Evolutionary conservation across 345 rosid species (phyloP).

Genomic region (Populus euphratica): DNA sequence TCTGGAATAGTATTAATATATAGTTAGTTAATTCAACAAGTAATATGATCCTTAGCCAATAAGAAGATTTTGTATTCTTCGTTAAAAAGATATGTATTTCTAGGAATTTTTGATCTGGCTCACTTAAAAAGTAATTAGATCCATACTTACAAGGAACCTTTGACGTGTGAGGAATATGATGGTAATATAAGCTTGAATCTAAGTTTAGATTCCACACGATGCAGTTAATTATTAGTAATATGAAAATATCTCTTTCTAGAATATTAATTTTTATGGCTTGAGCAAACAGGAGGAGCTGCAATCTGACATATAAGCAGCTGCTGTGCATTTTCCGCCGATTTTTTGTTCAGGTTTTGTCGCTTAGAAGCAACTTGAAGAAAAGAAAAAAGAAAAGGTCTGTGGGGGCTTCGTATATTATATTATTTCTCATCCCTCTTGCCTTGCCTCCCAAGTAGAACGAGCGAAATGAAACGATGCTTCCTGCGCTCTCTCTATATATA

Average conservation of each 20-base stretch:
- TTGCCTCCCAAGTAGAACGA: not conserved
- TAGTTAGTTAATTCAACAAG: not conserved
- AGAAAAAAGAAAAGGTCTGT: slow-evolving; percentile 1
- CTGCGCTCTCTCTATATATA: slow-evolving; percentile 12
- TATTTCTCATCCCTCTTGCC: slow-evolving; percentile 13
- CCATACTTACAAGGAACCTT: not conserved
- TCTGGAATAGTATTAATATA: not conserved
- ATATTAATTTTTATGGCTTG: not conserved
- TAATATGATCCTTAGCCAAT: not conserved
- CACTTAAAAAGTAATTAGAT: not conserved
- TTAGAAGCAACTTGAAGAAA: slow-evolving; percentile 12
- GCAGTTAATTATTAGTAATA: too few relatives aligned
- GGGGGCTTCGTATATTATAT: slow-evolving; percentile 8
- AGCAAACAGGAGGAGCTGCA: not conserved
- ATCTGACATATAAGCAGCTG: slow-evolving; percentile 16
- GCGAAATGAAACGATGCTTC: not conserved
- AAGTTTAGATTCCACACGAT: not conserved
- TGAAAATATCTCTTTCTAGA: too few relatives aligned
- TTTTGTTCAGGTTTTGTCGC: not conserved
- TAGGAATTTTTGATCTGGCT: not conserved
- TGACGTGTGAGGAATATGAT: not conserved
- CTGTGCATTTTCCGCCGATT: slow-evolving; percentile 24
- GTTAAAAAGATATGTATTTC: not conserved
- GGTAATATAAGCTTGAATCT: not conserved
- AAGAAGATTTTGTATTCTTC: not conserved